Percentiles rank a stretch among this genome's conserved stretches.
These are phyloP conservation scores for Penicillium occitanis DNA, from an alignment of 2,329 filamentous ascomycete genomes.

Conservation along the genomic window DNA sequence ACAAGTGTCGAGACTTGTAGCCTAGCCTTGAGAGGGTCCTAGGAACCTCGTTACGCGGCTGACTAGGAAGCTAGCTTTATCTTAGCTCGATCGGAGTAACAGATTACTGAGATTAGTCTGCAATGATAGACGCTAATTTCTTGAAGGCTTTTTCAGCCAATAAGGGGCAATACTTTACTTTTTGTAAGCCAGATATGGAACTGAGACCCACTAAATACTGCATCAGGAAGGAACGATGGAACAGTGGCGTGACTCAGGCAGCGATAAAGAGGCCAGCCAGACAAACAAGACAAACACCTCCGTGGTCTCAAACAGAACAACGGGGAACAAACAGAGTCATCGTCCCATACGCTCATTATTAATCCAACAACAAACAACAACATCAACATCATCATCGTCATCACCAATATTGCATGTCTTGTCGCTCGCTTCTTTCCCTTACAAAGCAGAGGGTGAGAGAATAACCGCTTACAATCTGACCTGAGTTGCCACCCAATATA, in stretches of 20 bases:
- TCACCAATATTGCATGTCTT: not conserved
- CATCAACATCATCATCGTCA: slow-evolving; percentile 1
- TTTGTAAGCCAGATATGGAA: not conserved
- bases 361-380: slow-evolving; percentile 9
- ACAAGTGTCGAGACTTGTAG: not conserved
- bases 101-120: not conserved
- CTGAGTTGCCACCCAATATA: not conserved
- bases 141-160: not conserved
- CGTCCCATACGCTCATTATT: slow-evolving; percentile 9
- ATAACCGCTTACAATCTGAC: not conserved
- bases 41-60: not conserved
- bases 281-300: slow-evolving; percentile 14
- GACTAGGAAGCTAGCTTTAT: slow-evolving; percentile 1
- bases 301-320: slow-evolving; percentile 2
- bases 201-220: not conserved
- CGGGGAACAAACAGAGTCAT: slow-evolving; percentile 1
- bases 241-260: not conserved
- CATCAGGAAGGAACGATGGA: not conserved
- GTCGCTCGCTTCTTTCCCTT: not conserved
- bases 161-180: not conserved
- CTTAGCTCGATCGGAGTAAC: slow-evolving; percentile 3
- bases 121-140: not conserved
- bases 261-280: not conserved
- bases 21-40: not conserved
- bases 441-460: not conserved